Conservation (phyloP, 495 filamentous ascomycete species). For the Daldinia bambusicola region DNA sequence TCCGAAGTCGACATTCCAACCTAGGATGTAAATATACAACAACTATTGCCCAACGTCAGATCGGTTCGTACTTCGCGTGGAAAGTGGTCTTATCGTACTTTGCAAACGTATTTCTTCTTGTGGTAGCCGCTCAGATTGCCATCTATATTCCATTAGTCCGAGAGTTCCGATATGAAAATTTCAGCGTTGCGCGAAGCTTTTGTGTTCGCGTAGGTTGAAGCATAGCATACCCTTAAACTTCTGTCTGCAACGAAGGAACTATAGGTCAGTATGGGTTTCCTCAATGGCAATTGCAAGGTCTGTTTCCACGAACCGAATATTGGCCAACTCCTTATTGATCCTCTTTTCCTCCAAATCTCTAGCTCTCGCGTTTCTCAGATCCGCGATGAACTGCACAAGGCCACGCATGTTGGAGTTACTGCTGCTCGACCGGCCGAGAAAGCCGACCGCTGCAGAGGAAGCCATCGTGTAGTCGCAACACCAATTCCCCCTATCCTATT, state of each 20-base stretch:
- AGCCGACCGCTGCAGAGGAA: slow-evolving; percentile 64
- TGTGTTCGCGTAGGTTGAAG: slow-evolving; percentile 7
- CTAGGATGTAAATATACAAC: slow-evolving; percentile 98
- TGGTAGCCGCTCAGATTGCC: slow-evolving; percentile 93
- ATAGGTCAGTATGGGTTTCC: slow-evolving; percentile 37
- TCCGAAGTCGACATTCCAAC: slow-evolving; percentile 99
- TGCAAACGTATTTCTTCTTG: slow-evolving; percentile 99
- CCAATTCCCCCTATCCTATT: slow-evolving; percentile 44
- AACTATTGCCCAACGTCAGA: slow-evolving; percentile 64
- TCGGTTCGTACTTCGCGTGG: slow-evolving; percentile 1
- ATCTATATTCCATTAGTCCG: slow-evolving; percentile 61
- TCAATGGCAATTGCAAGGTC: slow-evolving; percentile 13
- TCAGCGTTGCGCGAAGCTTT: slow-evolving; percentile 21
- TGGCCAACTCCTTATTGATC: slow-evolving; percentile 99
- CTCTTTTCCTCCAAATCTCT: slow-evolving; percentile 97
- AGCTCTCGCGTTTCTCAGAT: slow-evolving; percentile 92
- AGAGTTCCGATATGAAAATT: slow-evolving; percentile 36
- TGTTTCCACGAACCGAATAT: slow-evolving; percentile 76
- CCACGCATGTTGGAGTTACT: slow-evolving; percentile 80
- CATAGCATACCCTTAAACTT: slow-evolving; percentile 75
- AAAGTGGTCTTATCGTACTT: slow-evolving; percentile 60
- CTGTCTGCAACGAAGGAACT: slow-evolving; percentile 59
- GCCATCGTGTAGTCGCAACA: slow-evolving; percentile 55
- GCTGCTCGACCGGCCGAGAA: slow-evolving; percentile 68
- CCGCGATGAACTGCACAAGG: slow-evolving; percentile 97